A percentile compares a stretch with the other conserved stretches of the same genome.
Evolutionary conservation across 2,329 filamentous ascomycete genomes (phyloP).

Genomic region (Waltergamsia citrina): DNA sequence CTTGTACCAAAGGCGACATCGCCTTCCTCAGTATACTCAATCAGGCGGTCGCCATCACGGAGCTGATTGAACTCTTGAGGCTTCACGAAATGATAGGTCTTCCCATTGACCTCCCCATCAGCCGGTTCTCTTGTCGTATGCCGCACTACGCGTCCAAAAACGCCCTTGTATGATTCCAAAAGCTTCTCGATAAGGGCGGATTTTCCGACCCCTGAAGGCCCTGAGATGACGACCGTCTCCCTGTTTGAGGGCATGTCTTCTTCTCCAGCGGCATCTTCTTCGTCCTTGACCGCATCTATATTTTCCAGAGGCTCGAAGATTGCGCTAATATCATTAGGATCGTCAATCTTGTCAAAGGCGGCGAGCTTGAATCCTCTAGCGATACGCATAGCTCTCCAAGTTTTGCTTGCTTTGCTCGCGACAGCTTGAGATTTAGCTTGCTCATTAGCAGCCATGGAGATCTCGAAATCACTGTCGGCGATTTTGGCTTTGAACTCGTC

Average conservation of each 20-base stretch:
- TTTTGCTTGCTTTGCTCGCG: conserved; percentile 76
- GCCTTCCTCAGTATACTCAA: conserved; percentile 43
- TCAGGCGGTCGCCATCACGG: conserved; percentile 48
- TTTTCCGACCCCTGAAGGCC: conserved; percentile 52
- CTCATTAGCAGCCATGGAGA: conserved; percentile 67
- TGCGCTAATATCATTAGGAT: conserved; percentile 59
- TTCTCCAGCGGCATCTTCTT: conserved; percentile 20
- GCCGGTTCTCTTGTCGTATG: conserved; percentile 43
- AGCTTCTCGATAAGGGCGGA: conserved; percentile 54
- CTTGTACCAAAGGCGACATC: conserved; percentile 47
- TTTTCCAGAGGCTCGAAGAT: conserved; percentile 44
- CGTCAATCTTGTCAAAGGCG: conserved; percentile 80
- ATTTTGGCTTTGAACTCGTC: conserved; percentile 66
- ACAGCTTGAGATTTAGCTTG: conserved; percentile 44
- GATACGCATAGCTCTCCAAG: conserved; percentile 80
- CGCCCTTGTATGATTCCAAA: conserved; percentile 51
- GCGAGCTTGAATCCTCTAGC: conserved; percentile 65
- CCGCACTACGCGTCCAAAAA: conserved; percentile 49
- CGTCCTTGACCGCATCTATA: conserved; percentile 22
- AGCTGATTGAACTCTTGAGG: conserved; percentile 45
- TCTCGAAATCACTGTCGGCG: conserved; percentile 72
- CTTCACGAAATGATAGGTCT: conserved; percentile 47
- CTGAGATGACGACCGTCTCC: conserved; percentile 56
- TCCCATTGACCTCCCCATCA: conserved; percentile 41
- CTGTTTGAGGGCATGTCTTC: conserved; percentile 35